A percentile compares a stretch with the other conserved stretches of the same genome.
Conservation (phyloP, 176 grass and related monocot species). For the Triticum turgidum region DNA sequence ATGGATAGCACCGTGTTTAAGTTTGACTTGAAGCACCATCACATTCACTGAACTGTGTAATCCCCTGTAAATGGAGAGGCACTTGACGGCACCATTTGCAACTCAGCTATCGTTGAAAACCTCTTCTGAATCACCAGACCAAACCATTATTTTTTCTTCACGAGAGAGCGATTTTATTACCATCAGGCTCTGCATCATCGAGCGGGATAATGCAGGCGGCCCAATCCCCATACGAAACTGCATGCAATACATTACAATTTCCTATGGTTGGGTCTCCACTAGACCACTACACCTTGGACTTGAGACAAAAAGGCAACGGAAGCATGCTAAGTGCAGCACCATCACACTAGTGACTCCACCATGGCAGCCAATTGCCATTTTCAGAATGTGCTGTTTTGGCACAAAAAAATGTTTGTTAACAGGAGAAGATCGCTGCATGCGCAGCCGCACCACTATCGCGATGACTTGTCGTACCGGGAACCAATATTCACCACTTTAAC, state of each 20-base stretch:
- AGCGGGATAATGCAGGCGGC: background rate
- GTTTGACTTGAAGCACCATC: slow-evolving; percentile 26
- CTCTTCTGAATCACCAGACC: background rate
- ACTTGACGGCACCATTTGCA: slow-evolving; percentile 1
- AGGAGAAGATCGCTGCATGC: background rate
- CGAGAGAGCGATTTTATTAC: background rate
- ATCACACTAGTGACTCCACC: slow-evolving; percentile 37
- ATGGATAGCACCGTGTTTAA: background rate
- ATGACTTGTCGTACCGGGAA: background rate
- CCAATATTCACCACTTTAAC: background rate
- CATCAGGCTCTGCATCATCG: background rate
- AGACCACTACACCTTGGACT: slow-evolving; percentile 28
- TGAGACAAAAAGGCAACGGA: slow-evolving; percentile 21
- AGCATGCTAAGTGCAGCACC: slow-evolving; percentile 41
- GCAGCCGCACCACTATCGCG: slow-evolving; percentile 28
- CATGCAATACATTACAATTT: slow-evolving; percentile 7
- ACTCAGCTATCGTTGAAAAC: background rate
- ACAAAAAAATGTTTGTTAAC: background rate
- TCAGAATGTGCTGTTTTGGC: slow-evolving; percentile 18
- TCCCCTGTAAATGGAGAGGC: background rate
- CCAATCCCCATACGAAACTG: slow-evolving; percentile 3
- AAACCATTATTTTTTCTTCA: background rate
- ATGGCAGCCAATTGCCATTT: slow-evolving; percentile 8
- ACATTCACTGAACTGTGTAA: background rate
- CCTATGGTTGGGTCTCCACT: slow-evolving; percentile 36